phyloP scores from a whole-genome alignment of 345 rosid genomes.

The Combretum micranthum region DNA sequence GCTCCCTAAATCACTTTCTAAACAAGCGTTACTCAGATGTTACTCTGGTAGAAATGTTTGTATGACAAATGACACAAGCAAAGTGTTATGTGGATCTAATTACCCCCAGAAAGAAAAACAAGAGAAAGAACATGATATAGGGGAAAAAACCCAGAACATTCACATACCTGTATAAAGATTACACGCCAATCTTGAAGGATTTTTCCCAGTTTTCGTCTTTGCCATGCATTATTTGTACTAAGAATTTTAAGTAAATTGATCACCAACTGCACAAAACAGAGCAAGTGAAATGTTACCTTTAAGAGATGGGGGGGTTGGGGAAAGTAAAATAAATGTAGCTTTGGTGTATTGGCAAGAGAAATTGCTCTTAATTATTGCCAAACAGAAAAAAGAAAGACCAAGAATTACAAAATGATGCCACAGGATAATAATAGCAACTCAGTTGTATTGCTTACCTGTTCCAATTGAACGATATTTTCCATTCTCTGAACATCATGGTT shows the following conservation, averaged over 20 bases:
- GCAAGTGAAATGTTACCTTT: background rate
- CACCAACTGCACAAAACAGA: constrained; percentile 61
- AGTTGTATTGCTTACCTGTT: constrained; percentile 39
- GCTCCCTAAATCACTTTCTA: no score
- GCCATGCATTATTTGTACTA: constrained; percentile 96
- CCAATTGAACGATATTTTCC: constrained; percentile 66
- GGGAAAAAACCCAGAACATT: constrained; percentile 5
- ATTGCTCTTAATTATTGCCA: background rate
- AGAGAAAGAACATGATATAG: background rate
- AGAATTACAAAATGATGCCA: no score
- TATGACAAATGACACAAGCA: no score
- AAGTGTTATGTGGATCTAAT: no score
- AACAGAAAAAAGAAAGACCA: no score
- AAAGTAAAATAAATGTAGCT: no score
- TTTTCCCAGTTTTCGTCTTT: constrained; percentile 98
- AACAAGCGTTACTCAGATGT: no score
- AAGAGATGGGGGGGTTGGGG: no score
- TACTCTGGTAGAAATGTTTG: no score
- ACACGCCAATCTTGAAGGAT: constrained; percentile 93
- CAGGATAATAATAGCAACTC: background rate
- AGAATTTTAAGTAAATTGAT: constrained; percentile 85
- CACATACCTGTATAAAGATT: constrained; percentile 65
- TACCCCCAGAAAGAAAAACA: background rate
- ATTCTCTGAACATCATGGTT: constrained; percentile 62
- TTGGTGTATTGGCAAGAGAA: no score